Base-by-base conservation (phyloP, 805 yeast species). In the Pichia ethanolica region DNA sequence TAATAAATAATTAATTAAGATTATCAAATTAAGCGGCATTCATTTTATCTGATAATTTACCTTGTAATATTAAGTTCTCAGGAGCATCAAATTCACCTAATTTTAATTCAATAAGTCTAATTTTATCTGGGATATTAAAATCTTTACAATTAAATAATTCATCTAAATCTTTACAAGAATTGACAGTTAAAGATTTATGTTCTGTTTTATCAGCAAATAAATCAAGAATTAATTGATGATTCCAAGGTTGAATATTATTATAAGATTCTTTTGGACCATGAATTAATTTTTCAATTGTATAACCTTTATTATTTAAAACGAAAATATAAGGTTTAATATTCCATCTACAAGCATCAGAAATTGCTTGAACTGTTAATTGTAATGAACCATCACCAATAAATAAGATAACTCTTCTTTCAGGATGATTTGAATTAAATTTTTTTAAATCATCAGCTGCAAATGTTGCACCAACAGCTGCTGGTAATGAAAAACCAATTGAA, bases 331-430 rank as follows among this genome's bases (percentile, higher is more conserved):
- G 87, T 55, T 74, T 79, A 60, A 79, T 72, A 53, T 75, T 74
- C 83, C 83, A 78, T 67, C 82, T 77, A 62, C 79, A 72, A 76
- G 81, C 75, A 56, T 86, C 82, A 49, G 85, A 79, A 62, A 82
- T 79, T 64, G 83, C 85, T 71, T 82, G 87, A 35, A 81, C 86
- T 12, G 89, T 82, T 67, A 82, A 74, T 70, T 82, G 89, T 59
- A 82, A 71, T 42, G 88, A 82, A 65, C 89, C 89, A 66, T 82
- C 89, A 71, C 89, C 89, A 56, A 81, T 78, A 64, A 82, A 82
- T 53, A 83, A 69, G 52, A 81, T 72, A 48, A 79, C 85, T 73
- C 88, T 78, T 67, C 73, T 79, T 52, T 64, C 62, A n/a, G 11
- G 25, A 2, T 35, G 9, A 13, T 27, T 8, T 4, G 45, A 8